phyloP scores from a whole-genome alignment of 495 filamentous ascomycete genomes.

The Hypoxylon crocopeplum region DNA sequence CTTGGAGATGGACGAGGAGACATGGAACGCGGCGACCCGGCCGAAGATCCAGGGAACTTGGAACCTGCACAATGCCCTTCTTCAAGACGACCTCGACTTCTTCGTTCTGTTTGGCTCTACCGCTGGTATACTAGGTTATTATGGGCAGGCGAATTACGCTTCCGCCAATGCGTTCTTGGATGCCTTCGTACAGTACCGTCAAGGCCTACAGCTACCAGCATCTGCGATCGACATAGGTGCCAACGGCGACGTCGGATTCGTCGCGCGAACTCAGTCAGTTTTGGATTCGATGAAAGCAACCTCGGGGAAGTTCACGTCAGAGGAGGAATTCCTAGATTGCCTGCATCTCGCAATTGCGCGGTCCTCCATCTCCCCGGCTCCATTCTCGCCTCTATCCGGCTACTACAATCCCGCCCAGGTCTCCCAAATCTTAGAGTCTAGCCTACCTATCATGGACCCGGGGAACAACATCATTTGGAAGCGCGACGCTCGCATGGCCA shows the following conservation, averaged over 20 bases:
- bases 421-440: too few species aligned
- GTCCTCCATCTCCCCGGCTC: constrained; percentile 6
- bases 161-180: constrained; percentile 51
- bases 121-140: constrained; percentile 30
- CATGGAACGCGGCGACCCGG: constrained; percentile 42
- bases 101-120: constrained; percentile 47
- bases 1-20: constrained; percentile 44
- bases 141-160: constrained; percentile 48
- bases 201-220: constrained; percentile 28
- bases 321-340: too few species aligned
- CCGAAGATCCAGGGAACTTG: constrained; percentile 52
- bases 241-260: constrained; percentile 42
- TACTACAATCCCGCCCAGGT: background rate
- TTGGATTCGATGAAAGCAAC: too few species aligned
- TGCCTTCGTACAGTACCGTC: constrained; percentile 33
- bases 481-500: background rate
- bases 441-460: too few species aligned
- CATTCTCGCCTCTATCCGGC: background rate
- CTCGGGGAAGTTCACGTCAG: too few species aligned
- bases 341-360: constrained; percentile 5
- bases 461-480: background rate
- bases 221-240: constrained; percentile 44
- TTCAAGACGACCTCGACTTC: constrained; percentile 34
- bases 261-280: constrained; percentile 13
- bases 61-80: constrained; percentile 38